Conservation (phyloP, 2,329 filamentous ascomycete genomes). For the Epichloe festucae region DNA sequence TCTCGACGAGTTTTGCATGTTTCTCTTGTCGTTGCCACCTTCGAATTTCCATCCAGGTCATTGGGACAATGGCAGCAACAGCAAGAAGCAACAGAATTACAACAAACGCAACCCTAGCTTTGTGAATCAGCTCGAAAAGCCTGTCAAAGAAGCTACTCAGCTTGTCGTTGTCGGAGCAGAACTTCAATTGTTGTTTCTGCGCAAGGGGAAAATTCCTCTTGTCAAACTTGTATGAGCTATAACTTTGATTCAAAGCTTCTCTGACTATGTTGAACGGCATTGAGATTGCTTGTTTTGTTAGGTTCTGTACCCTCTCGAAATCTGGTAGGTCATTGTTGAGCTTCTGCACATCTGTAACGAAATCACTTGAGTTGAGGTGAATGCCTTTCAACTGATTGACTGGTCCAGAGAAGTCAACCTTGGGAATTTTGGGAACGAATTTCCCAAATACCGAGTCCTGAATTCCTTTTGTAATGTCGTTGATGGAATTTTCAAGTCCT, state of each 20-base stretch:
- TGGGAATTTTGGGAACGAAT: conserved; percentile 29
- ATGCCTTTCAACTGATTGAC: conserved; percentile 58
- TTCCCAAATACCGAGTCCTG: conserved; percentile 37
- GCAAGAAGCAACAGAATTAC: conserved; percentile 61
- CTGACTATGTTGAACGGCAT: conserved; percentile 75
- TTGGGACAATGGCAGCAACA: conserved; percentile 58
- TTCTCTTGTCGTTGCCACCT: conserved; percentile 63
- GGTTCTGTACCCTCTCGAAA: conserved; percentile 72
- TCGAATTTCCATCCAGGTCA: conserved; percentile 69
- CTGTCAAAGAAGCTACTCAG: conserved; percentile 74
- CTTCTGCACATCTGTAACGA: conserved; percentile 55
- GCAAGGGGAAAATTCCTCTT: conserved; percentile 74
- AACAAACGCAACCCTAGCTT: conserved; percentile 63
- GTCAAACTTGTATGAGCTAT: conserved; percentile 68
- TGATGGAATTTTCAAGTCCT: conserved; percentile 33
- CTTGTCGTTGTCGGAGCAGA: conserved; percentile 76
- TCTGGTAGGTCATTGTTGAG: conserved; percentile 71
- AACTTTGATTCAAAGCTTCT: conserved; percentile 53
- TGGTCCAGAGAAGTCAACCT: conserved; percentile 50
- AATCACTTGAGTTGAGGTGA: conserved; percentile 49
- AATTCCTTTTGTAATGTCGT: conserved; percentile 32
- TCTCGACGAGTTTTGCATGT: conserved; percentile 51
- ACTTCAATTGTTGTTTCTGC: conserved; percentile 66
- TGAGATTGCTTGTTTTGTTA: conserved; percentile 61
- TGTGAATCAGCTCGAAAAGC: conserved; percentile 52